Evolutionary conservation across 768 basidiomycete species (phyloP).

Genomic region (Pleurotus eryngii): DNA sequence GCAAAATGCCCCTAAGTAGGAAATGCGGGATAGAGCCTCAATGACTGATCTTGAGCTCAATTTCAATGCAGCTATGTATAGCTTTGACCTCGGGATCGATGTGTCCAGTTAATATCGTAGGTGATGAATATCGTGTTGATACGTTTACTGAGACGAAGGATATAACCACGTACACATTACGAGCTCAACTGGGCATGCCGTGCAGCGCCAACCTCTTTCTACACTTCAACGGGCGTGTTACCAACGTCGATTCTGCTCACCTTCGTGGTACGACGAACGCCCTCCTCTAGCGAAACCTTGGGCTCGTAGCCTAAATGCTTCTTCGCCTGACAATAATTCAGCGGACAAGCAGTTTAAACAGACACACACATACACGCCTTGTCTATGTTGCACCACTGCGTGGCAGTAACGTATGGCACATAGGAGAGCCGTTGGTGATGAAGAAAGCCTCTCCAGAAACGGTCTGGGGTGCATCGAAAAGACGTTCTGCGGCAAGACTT

Average conservation of each 20-base stretch:
- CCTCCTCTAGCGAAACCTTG: conserved; percentile 44
- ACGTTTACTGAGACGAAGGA: too few relatives aligned
- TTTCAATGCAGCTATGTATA: conserved; percentile 15
- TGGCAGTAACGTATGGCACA: conserved; percentile 41
- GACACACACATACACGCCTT: conserved; percentile 15
- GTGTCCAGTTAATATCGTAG: too few relatives aligned
- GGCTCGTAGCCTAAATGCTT: conserved; percentile 51
- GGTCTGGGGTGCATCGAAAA: conserved; percentile 9
- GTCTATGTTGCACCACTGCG: conserved; percentile 51
- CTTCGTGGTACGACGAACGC: conserved; percentile 28
- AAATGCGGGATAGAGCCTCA: conserved; percentile 9
- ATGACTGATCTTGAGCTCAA: conserved; percentile 8
- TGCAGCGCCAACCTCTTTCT: conserved; percentile 10
- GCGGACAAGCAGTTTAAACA: neutral
- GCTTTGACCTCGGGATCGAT: conserved; percentile 11
- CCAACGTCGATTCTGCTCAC: neutral
- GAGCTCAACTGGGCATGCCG: neutral
- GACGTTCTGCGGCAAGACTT: conserved; percentile 39
- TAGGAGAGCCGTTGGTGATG: conserved; percentile 55
- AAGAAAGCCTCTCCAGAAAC: conserved; percentile 57
- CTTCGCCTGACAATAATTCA: conserved; percentile 23
- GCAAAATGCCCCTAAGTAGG: too few relatives aligned
- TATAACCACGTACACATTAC: too few relatives aligned
- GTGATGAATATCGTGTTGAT: too few relatives aligned
- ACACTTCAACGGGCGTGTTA: conserved; percentile 8